Evolutionary conservation across 805 yeast genomes (phyloP).

Genomic region (Metschnikowia corniflorae): DNA sequence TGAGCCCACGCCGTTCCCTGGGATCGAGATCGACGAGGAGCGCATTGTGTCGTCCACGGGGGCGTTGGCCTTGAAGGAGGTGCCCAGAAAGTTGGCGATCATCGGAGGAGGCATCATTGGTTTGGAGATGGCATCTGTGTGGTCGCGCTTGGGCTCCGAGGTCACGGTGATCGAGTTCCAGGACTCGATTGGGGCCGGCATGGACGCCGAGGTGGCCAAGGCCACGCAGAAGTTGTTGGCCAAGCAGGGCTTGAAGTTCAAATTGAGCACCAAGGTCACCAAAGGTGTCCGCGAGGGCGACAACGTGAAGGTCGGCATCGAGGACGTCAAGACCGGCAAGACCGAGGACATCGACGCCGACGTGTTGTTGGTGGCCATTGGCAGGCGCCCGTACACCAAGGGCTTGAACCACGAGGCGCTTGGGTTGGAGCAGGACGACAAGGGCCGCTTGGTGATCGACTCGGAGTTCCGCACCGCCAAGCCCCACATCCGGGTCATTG

Average conservation of each 20-base stretch:
- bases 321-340: conserved; percentile 83
- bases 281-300: conserved; percentile 89
- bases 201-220: conserved; percentile 95
- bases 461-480: conserved; percentile 87
- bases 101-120: conserved; percentile 99
- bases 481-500: conserved; percentile 94
- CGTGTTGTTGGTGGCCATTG: conserved; percentile 93
- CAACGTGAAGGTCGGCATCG: conserved; percentile 78
- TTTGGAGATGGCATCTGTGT: conserved; percentile 98
- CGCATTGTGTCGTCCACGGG: conserved; percentile 97
- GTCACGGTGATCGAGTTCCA: conserved; percentile 93
- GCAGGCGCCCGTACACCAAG: conserved; percentile 95
- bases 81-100: conserved; percentile 87
- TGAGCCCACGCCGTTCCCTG: conserved; percentile 98
- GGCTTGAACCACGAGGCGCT: conserved; percentile 85
- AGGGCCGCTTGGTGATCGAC: conserved; percentile 92
- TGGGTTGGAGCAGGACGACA: conserved; percentile 87
- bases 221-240: conserved; percentile 81
- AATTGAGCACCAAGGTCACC: conserved; percentile 86
- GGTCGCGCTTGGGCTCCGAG: conserved; percentile 91
- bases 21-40: conserved; percentile 93
- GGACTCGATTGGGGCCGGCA: conserved; percentile 92
- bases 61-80: conserved; percentile 74
- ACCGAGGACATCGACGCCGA: conserved; percentile 81
- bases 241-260: conserved; percentile 94